These are phyloP conservation scores for Cyberlindnera nakhonratchasimensis DNA, from an alignment of 805 yeast species.

Conservation along the genomic window DNA sequence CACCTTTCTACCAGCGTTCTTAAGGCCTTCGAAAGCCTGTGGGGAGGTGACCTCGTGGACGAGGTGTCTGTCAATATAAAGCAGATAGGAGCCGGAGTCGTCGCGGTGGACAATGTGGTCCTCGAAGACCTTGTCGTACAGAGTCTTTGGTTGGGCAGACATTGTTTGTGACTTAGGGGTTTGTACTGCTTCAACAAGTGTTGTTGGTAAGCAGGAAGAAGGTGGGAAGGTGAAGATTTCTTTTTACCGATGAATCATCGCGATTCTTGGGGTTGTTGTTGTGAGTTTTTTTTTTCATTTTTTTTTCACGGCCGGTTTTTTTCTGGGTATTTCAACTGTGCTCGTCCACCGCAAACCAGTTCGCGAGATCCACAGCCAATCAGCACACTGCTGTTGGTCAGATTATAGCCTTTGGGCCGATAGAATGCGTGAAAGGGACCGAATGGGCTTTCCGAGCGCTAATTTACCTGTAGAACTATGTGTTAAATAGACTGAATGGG, in stretches of 20 bases:
- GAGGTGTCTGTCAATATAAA: conserved; percentile 94
- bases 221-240: background rate
- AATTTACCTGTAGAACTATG: too few species aligned
- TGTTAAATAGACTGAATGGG: too few species aligned
- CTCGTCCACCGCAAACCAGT: too few species aligned
- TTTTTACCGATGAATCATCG: conserved; percentile 3
- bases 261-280: background rate
- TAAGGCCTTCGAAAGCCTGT: conserved; percentile 96
- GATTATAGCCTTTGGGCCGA: background rate
- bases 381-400: conserved; percentile 14
- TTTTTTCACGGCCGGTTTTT: background rate
- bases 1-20: conserved; percentile 80
- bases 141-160: conserved; percentile 43
- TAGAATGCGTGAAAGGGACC: background rate
- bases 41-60: conserved; percentile 99
- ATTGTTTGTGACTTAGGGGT: background rate
- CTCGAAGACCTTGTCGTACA: conserved; percentile 94
- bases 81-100: conserved; percentile 78
- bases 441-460: too few species aligned
- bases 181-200: background rate
- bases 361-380: conserved; percentile 15
- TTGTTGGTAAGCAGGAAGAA: background rate
- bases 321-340: too few species aligned
- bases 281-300: background rate
- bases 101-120: conserved; percentile 92